Base-by-base conservation (phyloP, 2,329 filamentous ascomycete species). In the Chaetomiaceae sp. region DNA sequence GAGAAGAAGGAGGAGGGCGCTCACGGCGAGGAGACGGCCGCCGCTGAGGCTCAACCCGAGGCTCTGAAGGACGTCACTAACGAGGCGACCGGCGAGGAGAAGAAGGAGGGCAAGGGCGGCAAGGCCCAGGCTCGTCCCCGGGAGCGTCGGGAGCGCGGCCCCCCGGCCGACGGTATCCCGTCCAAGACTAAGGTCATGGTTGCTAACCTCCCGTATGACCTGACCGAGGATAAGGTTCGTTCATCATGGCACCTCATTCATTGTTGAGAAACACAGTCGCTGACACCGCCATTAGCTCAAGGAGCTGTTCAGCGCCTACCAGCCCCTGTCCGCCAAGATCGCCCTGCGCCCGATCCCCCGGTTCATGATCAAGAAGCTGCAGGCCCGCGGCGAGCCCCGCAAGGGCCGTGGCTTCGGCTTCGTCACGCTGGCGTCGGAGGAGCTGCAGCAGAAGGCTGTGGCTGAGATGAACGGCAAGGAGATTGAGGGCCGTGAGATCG, bases 171-270 rank as follows among this genome's bases (percentile, higher is more conserved):
- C 71, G 94, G 94, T 65, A 89, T 99, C 68, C 87, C 94, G 63
- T 97, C 92, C 75, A 96, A 96, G 87, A 97, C 89, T 75, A 99
- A 99, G 88, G 90, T 99, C 76, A 99, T 99, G 94, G 94, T 99
- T 68, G 94, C 94, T 69, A 99, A 99, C 81, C 84, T 99, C 60
- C 94, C 94, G 49, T 99, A 99, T 71, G 92, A 99, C 77, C 83
- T 97, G 73, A 92, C 87, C 66, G 94, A 99, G 79, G 91, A 97
- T 69, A 95, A 92, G 85, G 92, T 95, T 76, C 63, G 80, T 69
- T 4, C 20, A 20, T 4, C 15, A n/a, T n/a, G n/a, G n/a, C n/a
- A n/a, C n/a, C 22, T 22, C n/a, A 15, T 15, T n/a, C 37, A 7
- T 14, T n/a, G 14, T 4, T 54, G 25, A 31, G 9, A 12, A 12